phyloP scores from a whole-genome alignment of 257 asterid genomes.

The Coffea eugenioides region DNA sequence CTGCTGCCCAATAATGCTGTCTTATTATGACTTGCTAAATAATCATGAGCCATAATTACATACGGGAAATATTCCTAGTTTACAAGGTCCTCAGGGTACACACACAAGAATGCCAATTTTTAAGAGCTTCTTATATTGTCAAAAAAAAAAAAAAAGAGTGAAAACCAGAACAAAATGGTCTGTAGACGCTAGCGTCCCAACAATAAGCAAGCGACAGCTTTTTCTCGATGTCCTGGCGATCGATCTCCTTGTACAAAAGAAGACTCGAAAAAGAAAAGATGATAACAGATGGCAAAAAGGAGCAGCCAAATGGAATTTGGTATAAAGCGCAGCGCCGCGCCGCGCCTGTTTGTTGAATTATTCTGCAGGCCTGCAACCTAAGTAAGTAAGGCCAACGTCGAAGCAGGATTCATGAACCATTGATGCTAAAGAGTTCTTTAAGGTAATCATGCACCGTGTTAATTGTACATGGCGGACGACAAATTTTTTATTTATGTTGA shows the following conservation, averaged over 20 bases:
- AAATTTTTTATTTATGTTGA: neutral
- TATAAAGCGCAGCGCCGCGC: neutral
- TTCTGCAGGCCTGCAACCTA: conserved; percentile 10
- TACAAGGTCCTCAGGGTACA: neutral
- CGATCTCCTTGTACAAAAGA: neutral
- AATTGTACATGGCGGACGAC: neutral
- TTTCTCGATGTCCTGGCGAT: neutral
- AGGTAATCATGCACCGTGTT: neutral
- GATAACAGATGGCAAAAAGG: neutral
- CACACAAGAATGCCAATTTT: neutral
- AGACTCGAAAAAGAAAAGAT: neutral
- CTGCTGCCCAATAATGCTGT: conserved; percentile 26
- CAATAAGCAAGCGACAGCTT: conserved; percentile 6
- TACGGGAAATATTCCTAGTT: neutral
- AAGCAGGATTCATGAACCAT: neutral
- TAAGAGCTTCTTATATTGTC: too few species aligned
- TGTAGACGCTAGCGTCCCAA: neutral
- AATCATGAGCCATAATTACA: conserved; percentile 34
- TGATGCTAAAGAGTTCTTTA: neutral
- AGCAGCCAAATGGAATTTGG: neutral
- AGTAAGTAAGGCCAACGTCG: neutral
- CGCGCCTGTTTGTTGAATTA: conserved; percentile 1
- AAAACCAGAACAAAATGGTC: neutral
- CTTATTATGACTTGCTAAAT: conserved; percentile 16
- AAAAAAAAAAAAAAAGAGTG: neutral